Base-by-base conservation (phyloP, 139 green algal genomes). In the Chlorella ohadii region DNA sequence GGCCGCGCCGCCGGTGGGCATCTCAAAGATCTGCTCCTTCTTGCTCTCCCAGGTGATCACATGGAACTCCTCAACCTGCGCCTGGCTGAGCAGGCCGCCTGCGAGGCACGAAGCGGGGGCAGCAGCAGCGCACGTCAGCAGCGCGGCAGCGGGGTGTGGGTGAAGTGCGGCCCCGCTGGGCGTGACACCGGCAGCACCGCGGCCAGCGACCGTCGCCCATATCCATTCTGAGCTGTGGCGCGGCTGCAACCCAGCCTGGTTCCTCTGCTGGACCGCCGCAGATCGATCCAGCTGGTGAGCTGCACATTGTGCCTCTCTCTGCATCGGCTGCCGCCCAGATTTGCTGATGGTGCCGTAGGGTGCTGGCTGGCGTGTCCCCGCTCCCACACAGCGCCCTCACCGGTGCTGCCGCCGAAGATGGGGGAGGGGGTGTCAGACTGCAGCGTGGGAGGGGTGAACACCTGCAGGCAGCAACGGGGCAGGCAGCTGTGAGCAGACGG, bases 1-100 rank as follows among this genome's bases (percentile, higher is more conserved):
- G 79, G 97, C 97, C 47, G 97, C 97, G 72, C 97, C 97, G 59
- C 96, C 97, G 64, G 97, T 99, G 84, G 97, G 97, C 96, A 99
- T 98, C 95, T 99, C 97, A 78, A 99, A 99, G 80, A 99, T 98
- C 90, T 96, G 91, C 94, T 99, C 97, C 94, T 99, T 99, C 89
- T 96, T 96, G 57, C 88, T 88, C 81, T 98, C 93, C 96, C 96
- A 99, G 33, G 96, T 98, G 86, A 98, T 98, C 59, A 97, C 94
- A 89, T 98, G 97, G 94, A 98, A 98, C 93, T 98, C 95, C 94
- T 98, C 95, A 17, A 96, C 93, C 93, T 98, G 93, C 79, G 97
- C 97, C 94, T 99, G 98, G 80, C 93, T 85, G 55, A 99, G 92
- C 78, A 99, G 94, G 72, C 97, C 97, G 51, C 97, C 86, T 90